Evolutionary conservation across 1,284 basidiomycete species (phyloP), one percentile per base, ranked within the genome.

Genomic region (Ganoderma sinense): DNA sequence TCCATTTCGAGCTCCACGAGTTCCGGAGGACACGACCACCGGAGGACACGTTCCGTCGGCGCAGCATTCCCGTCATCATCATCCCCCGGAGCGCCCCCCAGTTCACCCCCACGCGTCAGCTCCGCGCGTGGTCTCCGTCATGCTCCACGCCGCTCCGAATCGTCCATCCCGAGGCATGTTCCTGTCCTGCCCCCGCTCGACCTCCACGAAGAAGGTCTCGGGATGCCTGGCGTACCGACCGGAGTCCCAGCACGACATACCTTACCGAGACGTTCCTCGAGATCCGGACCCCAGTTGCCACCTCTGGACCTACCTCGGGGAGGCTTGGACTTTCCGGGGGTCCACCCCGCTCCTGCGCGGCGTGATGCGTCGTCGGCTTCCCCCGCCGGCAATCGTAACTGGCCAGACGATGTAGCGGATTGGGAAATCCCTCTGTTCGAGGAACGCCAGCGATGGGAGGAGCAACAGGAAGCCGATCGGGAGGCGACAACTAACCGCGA

Each of bases 21-120:
- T 53, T 65, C 29, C 67, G 53, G 39, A 67, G 58, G 23, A 66
- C 59, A 16, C 14, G 53, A 61, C 26, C 68, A 65, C 40, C 68
- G 69, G 29, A 67, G 72, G 31, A 69, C 72, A 26, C 72, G 64
- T 40, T 73, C 72, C 43, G 70, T 64, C 39, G 40, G 65, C 11
- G 65, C 62, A 13, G 51, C 64, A 26, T 41, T 39, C 20, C 62
- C 67, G 13, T 18, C 63, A 31, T 33, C 58, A 16, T 36, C 64
- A 51, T 39, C 29, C 62, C 18, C 62, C 63, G 55, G 23, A 33
- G n/a, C 56, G 29, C 29, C 33, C 39, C 36, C 20, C 33, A 59
- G 11, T 20, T 40, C 62, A 39, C 2, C 55, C 65, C n/a, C 63
- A 39, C 51, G 40, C 43, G 16, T 20, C 23, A 51, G 48, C 41